A percentile compares a stretch with the other conserved stretches of the same genome.
These are phyloP conservation scores for Trichocladium antarcticum DNA, from an alignment of 495 filamentous ascomycete species.

Conservation along the genomic window DNA sequence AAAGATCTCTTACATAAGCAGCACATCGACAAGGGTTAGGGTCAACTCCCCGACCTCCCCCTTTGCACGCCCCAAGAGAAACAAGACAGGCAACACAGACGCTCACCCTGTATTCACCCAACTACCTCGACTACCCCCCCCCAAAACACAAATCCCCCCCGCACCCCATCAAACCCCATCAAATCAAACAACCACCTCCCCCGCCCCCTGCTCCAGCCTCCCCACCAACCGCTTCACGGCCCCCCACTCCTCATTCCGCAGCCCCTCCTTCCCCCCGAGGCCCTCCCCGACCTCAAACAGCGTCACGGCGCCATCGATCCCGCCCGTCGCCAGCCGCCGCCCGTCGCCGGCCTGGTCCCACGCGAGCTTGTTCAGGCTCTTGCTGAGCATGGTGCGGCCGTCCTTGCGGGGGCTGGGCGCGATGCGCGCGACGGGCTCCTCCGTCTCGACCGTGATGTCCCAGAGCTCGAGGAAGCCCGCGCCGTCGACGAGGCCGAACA, in stretches of 20 bases:
- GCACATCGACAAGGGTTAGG: not conserved
- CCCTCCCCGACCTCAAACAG: slow-evolving; percentile 90
- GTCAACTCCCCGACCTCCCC: not conserved
- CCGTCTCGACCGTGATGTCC: slow-evolving; percentile 85
- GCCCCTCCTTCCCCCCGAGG: slow-evolving; percentile 64
- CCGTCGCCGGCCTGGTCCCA: slow-evolving; percentile 92
- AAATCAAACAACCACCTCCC: slow-evolving; percentile 17
- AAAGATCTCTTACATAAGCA: too few relatives aligned
- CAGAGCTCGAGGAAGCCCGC: slow-evolving; percentile 89
- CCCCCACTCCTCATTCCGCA: slow-evolving; percentile 80
- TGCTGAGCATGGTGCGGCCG: slow-evolving; percentile 50
- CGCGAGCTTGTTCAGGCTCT: slow-evolving; percentile 80
- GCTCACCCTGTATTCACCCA: not conserved
- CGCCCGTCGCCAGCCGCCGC: slow-evolving; percentile 73
- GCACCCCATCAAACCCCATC: not conserved
- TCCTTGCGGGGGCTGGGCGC: slow-evolving; percentile 53
- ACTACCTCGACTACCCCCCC: not conserved
- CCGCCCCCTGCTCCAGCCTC: slow-evolving; percentile 46
- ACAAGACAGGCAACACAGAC: not conserved
- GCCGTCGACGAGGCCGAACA: slow-evolving; percentile 90
- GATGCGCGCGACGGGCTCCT: slow-evolving; percentile 74
- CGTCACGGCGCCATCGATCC: slow-evolving; percentile 77
- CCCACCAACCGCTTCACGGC: slow-evolving; percentile 76
- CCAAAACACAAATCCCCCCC: not conserved
- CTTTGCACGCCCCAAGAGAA: too few relatives aligned